phyloP scores from a whole-genome alignment of 2,329 filamentous ascomycete species.

The Colletotrichum sp. region DNA sequence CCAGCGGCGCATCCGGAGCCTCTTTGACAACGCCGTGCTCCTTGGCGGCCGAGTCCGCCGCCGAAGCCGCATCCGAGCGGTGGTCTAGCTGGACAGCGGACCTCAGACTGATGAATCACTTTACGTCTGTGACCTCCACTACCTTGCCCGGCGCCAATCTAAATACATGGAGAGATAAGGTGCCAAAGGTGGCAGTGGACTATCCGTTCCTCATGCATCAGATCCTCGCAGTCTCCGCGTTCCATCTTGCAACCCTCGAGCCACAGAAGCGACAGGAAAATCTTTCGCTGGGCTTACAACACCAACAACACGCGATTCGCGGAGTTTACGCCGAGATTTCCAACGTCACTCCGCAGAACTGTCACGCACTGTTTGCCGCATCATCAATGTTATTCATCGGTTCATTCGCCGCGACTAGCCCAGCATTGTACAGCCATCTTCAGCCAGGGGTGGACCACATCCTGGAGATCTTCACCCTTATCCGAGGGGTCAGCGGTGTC shows the following conservation, averaged over 20 bases:
- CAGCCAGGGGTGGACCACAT: accelerated
- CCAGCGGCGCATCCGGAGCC: neutral
- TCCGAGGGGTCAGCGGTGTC: neutral
- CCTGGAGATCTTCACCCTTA: neutral
- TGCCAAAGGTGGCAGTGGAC: accelerated
- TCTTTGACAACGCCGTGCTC: neutral
- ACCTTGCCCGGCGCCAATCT: neutral
- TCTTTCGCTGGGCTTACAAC: neutral
- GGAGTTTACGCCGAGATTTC: neutral
- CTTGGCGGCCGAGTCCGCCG: neutral
- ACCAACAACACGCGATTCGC: neutral
- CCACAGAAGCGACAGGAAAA: neutral
- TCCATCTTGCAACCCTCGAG: neutral
- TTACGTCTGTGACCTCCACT: neutral
- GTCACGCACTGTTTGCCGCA: neutral
- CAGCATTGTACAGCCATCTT: neutral
- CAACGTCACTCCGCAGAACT: neutral
- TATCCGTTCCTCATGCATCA: neutral
- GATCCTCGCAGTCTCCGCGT: neutral
- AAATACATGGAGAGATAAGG: neutral
- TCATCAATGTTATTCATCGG: neutral
- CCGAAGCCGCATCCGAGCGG: neutral
- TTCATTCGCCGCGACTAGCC: neutral
- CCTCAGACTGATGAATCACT: neutral
- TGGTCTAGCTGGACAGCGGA: neutral